These are phyloP conservation scores for Moniliella sp. DNA, from an alignment of 1,284 basidiomycete species.

Conservation along the genomic window DNA sequence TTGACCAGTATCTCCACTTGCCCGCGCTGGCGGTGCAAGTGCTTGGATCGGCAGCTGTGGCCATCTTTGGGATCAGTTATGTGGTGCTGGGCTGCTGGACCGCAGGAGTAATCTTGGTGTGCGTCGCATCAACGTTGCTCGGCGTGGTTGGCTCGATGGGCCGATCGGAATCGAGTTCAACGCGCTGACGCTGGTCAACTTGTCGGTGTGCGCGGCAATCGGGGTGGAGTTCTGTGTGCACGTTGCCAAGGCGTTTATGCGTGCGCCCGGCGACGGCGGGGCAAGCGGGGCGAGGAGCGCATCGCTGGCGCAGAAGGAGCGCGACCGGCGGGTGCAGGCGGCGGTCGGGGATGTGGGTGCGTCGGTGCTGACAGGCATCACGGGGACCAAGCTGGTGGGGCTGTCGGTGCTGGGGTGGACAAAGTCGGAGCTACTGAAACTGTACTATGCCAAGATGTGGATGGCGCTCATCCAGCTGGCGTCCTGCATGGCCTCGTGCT, in stretches of 20 bases:
- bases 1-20: conserved; percentile 65
- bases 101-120: conserved; percentile 63
- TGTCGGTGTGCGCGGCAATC: conserved; percentile 84
- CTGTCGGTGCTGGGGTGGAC: conserved; percentile 81
- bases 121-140: conserved; percentile 65
- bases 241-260: conserved; percentile 84
- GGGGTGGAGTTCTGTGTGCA: conserved; percentile 93
- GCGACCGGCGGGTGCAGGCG: conserved; percentile 74
- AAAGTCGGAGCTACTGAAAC: conserved; percentile 33
- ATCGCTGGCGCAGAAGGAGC: conserved; percentile 58
- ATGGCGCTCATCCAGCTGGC: conserved; percentile 16
- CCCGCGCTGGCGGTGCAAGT: conserved; percentile 41
- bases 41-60: conserved; percentile 57
- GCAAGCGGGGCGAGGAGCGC: too few species aligned
- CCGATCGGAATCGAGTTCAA: conserved; percentile 73
- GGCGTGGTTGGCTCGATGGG: conserved; percentile 57
- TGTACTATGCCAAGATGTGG: conserved; percentile 28
- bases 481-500: conserved; percentile 19
- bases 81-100: conserved; percentile 74
- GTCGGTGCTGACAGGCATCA: conserved; percentile 80
- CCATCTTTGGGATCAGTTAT: conserved; percentile 64
- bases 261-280: conserved; percentile 52
- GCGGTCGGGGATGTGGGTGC: conserved; percentile 82
- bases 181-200: conserved; percentile 74
- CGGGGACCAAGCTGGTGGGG: conserved; percentile 86